Percentiles rank a stretch among this genome's conserved stretches.
Conservation (phyloP, 2,329 filamentous ascomycete genomes). For the Dactylonectria estremocensis region DNA sequence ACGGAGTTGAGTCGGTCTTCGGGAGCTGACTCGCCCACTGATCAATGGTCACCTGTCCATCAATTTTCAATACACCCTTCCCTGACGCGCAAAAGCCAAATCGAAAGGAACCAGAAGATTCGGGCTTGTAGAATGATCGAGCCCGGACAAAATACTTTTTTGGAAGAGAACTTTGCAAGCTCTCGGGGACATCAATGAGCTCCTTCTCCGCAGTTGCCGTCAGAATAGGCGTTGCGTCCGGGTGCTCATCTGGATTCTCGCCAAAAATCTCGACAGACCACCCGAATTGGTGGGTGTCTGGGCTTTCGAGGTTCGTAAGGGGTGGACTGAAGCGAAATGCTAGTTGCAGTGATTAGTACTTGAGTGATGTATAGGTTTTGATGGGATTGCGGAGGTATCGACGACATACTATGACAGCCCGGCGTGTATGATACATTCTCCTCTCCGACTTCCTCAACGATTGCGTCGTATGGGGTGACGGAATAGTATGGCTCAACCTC, state of each 20-base stretch:
- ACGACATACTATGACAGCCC: constrained; percentile 40
- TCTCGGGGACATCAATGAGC: constrained; percentile 39
- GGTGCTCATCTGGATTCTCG: constrained; percentile 15
- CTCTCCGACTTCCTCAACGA: constrained; percentile 44
- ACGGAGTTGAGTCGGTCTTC: constrained; percentile 52
- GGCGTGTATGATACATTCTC: constrained; percentile 37
- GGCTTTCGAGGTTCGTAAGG: no score
- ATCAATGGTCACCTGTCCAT: constrained; percentile 52
- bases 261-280: constrained; percentile 40
- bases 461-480: constrained; percentile 51
- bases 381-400: no score
- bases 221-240: constrained; percentile 8
- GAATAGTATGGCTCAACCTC: constrained; percentile 54
- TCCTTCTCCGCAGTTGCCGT: constrained; percentile 35
- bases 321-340: no score
- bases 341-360: no score
- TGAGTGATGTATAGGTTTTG: no score
- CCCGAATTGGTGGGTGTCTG: constrained; percentile 12
- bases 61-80: constrained; percentile 52
- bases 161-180: constrained; percentile 33
- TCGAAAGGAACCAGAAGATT: constrained; percentile 21
- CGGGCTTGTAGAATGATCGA: constrained; percentile 25
- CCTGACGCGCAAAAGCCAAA: constrained; percentile 55
- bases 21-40: constrained; percentile 50
- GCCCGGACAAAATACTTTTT: constrained; percentile 37